phyloP scores from a whole-genome alignment of 2,329 filamentous ascomycete species.

The Thelonectria rubi region DNA sequence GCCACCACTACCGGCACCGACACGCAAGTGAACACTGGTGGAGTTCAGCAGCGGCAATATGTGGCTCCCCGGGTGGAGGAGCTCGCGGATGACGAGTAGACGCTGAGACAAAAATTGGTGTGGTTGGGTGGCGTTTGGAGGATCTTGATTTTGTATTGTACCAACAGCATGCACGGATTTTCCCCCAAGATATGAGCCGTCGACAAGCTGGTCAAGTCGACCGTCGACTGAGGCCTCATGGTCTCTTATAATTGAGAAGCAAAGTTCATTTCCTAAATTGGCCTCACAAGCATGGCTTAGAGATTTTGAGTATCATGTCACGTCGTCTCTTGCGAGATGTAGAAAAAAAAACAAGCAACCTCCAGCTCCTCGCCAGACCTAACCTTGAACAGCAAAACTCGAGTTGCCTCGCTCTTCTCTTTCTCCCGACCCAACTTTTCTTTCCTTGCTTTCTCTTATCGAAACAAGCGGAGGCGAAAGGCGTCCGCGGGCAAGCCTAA shows the following conservation, averaged over 20 bases:
- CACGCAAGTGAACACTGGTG: conserved; percentile 60
- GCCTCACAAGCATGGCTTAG: background rate
- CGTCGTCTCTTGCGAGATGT: conserved; percentile 29
- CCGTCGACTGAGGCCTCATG: no score
- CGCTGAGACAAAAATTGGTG: conserved; percentile 19
- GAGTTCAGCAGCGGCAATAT: conserved; percentile 55
- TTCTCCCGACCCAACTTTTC: conserved; percentile 13
- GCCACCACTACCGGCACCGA: conserved; percentile 67
- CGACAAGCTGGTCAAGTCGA: background rate
- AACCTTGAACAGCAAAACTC: conserved; percentile 34
- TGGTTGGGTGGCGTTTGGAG: conserved; percentile 38
- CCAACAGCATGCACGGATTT: conserved; percentile 34
- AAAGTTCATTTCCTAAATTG: background rate
- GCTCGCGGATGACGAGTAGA: conserved; percentile 59
- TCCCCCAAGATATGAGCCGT: background rate
- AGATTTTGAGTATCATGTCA: conserved; percentile 5
- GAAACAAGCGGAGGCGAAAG: conserved; percentile 14
- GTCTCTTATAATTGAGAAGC: background rate
- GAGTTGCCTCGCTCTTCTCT: conserved; percentile 41
- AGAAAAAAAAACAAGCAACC: conserved; percentile 27
- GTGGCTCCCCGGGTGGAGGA: conserved; percentile 63
- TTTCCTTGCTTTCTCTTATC: conserved; percentile 14
- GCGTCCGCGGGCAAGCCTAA: background rate
- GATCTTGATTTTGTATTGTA: conserved; percentile 25
- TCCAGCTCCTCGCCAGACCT: conserved; percentile 32